phyloP scores from a whole-genome alignment of 2,329 filamentous ascomycete species.

The Xylariales sp. region DNA sequence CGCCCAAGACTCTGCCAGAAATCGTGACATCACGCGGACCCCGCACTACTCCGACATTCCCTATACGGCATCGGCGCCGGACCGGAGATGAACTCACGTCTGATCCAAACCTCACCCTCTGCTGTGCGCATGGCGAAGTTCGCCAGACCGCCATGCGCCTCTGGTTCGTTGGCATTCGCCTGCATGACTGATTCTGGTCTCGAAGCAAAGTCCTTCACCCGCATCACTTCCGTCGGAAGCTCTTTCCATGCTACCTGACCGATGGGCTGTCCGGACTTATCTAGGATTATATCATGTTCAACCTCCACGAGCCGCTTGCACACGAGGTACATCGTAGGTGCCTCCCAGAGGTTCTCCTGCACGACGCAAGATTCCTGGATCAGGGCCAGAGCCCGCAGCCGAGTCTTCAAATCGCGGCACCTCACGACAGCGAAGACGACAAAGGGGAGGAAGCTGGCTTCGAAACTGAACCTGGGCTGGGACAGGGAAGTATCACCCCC shows the following conservation, averaged over 20 bases:
- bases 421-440: conserved; percentile 34
- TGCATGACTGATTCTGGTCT: conserved; percentile 12
- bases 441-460: conserved; percentile 33
- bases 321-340: conserved; percentile 24
- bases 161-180: conserved; percentile 12
- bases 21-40: too few species aligned
- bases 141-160: conserved; percentile 14
- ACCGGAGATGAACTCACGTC: conserved; percentile 17
- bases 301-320: conserved; percentile 31
- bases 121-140: conserved; percentile 19
- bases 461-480: conserved; percentile 31
- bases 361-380: conserved; percentile 25
- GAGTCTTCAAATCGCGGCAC: conserved; percentile 32
- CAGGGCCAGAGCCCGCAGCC: conserved; percentile 28
- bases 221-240: conserved; percentile 22
- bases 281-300: conserved; percentile 31
- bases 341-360: conserved; percentile 35
- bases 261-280: conserved; percentile 13
- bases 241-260: conserved; percentile 16
- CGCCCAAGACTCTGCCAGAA: too few species aligned
- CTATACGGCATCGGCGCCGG: not conserved
- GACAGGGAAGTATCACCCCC: not conserved
- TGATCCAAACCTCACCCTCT: conserved; percentile 19
- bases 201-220: conserved; percentile 20
- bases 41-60: too few species aligned